These are phyloP conservation scores for Pterula multifida DNA, from an alignment of 1,284 basidiomycete genomes.

Conservation along the genomic window DNA sequence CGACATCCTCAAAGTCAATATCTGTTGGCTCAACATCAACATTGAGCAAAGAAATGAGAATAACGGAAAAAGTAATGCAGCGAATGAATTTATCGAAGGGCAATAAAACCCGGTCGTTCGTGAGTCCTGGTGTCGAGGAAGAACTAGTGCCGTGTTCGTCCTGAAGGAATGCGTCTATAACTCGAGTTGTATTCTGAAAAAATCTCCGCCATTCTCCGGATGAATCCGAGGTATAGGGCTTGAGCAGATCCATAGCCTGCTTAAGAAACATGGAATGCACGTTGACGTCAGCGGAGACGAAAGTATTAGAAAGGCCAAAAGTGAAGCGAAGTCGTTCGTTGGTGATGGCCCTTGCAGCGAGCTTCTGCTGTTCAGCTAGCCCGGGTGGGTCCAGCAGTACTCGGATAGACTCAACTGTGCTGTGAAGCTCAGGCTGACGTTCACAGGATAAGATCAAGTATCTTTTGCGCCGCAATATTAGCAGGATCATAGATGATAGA, in stretches of 20 bases:
- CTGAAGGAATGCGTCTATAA: conserved; percentile 19
- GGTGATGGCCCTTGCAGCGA: conserved; percentile 25
- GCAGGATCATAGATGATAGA: too few relatives aligned
- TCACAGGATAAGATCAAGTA: too few relatives aligned
- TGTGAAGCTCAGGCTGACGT: too few relatives aligned
- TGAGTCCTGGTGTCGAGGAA: not conserved
- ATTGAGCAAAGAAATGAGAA: conserved; percentile 27
- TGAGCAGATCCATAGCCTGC: conserved; percentile 16
- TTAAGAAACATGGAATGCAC: conserved; percentile 22
- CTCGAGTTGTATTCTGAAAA: conserved; percentile 16
- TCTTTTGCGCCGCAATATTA: too few relatives aligned
- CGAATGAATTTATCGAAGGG: conserved; percentile 29
- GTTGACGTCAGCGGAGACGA: conserved; percentile 19
- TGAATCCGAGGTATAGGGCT: conserved; percentile 13
- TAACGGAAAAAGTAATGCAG: conserved; percentile 27
- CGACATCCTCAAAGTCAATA: conserved; percentile 20
- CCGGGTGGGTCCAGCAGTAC: not conserved
- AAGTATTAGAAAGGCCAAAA: conserved; percentile 29
- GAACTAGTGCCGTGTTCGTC: too few relatives aligned
- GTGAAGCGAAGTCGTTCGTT: conserved; percentile 31
- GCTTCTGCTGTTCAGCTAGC: conserved; percentile 4
- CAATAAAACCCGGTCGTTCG: conserved; percentile 4
- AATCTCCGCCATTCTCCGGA: conserved; percentile 18
- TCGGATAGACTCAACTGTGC: not conserved
- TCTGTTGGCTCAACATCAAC: conserved; percentile 18